Base-by-base conservation (phyloP, 805 yeast genomes). In the Zygoascus bituminiphila region DNA sequence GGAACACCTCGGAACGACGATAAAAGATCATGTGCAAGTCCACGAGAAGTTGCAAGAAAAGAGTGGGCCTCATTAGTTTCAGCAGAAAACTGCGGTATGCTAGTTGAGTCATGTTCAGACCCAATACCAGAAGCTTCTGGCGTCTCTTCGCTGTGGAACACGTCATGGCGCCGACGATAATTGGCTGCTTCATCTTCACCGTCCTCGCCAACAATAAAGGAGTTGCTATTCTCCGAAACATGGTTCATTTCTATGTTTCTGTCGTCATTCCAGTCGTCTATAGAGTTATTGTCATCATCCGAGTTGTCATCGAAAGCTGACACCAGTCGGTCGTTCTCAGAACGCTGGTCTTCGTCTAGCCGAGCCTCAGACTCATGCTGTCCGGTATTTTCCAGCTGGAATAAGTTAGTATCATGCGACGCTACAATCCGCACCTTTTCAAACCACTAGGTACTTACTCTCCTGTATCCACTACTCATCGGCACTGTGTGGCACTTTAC, bases 281-380 rank as follows among this genome's bases (percentile, higher is more conserved):
- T 29, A 9, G 22, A 37, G n/a, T 39, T 51, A 38, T 53, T 59
- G 31, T 33, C 46, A 4, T 55, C 59, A 15, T 56, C 59, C 10
- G 45, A 40, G 48, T 52, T 54, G 29, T 40, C 42, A 31, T 47
- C 54, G 36, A 58, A 58, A 5, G 60, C 56, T 9, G 47, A 50
- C 14, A 56, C 43, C 20, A 58, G 51, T 21, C 55, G 54, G 40
- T 41, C 44, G 21, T 24, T 15, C 19, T 41, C 44, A 7, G 39
- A 51, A 51, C 17, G 26, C 48, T 40, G 25, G 29, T 21, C 22
- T 33, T 25, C n/a, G n/a, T n/a, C n/a, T n/a, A n/a, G n/a, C n/a
- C n/a, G n/a, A n/a, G n/a, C n/a, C n/a, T n/a, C n/a, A n/a, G n/a
- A n/a, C n/a, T n/a, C n/a, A n/a, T n/a, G n/a, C n/a, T n/a, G n/a